Evolutionary conservation across 352 stramenopile species (phyloP), one percentile per base, ranked within the genome.

Genomic region (Phytophthora multivora): DNA sequence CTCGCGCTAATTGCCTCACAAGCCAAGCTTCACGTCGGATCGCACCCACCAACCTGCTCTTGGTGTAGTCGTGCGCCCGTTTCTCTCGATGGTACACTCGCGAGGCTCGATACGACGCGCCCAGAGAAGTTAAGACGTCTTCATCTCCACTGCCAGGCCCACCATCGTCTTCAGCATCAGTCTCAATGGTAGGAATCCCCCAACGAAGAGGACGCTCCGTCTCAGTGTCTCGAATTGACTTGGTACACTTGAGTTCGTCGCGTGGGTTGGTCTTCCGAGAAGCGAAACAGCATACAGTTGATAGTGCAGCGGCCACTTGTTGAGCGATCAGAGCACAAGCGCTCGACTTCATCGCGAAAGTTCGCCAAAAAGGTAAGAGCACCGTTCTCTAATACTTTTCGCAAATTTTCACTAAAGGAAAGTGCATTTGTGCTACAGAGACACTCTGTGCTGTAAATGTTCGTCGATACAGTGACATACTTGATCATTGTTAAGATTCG

Each of bases 51-150:
- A 76, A 51, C 28, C 54, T 73, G 38, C 42, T 66, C 40, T 70
- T 76, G 28, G 63, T 76, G 53, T 73, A 73, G 26, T 66, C 68
- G 25, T 76, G 68, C 6, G 68, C 68, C 19, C 59, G 50, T 36
- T 76, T 76, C 39, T 76, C 67, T 48, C 63, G 50, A 57, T 69
- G 54, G 39, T 70, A 71, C 33, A 63, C 48, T 3, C 58, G 63
- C 58, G 59, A 70, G 10, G 63, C 63, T 57, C 68, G 52, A 55
- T 67, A 65, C n/a, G 64, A 68, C 12, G 63, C 52, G 16, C 51
- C 50, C 26, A 76, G 59, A 8, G 68, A 76, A 42, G 48, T 61
- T 4, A 76, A 55, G 4, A 76, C 63, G 40, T 76, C 68, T 60
- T 73, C 63, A 19, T 76, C 68, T 16, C 53, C 68, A 23, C 68